phyloP scores from a whole-genome alignment of 2,329 filamentous ascomycete species.

The Fragosphaeria purpurea region DNA sequence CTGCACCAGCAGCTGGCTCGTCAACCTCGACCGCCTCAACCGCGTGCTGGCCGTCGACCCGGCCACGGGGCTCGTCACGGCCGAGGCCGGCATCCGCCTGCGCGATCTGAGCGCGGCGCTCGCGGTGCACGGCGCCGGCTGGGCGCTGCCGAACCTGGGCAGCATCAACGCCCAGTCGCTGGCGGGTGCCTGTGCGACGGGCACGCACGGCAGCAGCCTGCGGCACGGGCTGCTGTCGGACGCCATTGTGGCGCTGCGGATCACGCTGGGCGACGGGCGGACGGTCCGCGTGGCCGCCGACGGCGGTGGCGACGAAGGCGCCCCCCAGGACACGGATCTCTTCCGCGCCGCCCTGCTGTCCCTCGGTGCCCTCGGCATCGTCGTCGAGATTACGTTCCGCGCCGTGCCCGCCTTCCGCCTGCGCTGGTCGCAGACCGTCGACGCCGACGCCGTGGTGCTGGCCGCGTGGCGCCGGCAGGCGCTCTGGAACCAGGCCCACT shows the following conservation, averaged over 20 bases:
- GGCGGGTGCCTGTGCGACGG: slow-evolving; percentile 84
- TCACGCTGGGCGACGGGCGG: slow-evolving; percentile 73
- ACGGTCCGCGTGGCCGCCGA: slow-evolving; percentile 55
- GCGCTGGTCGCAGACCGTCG: slow-evolving; percentile 73
- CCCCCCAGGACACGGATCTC: slow-evolving; percentile 48
- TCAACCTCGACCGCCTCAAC: slow-evolving; percentile 82
- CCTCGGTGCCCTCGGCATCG: slow-evolving; percentile 80
- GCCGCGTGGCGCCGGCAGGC: slow-evolving; percentile 49
- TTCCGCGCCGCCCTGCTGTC: slow-evolving; percentile 84
- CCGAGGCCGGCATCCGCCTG: slow-evolving; percentile 83
- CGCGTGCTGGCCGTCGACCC: slow-evolving; percentile 59
- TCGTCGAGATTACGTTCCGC: slow-evolving; percentile 79
- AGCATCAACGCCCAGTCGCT: slow-evolving; percentile 94
- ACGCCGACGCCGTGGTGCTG: slow-evolving; percentile 59
- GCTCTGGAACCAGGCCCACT: slow-evolving; percentile 79
- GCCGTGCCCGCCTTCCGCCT: slow-evolving; percentile 76
- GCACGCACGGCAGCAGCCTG: slow-evolving; percentile 83
- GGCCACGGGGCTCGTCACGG: slow-evolving; percentile 54
- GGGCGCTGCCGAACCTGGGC: slow-evolving; percentile 84
- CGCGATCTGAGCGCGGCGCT: slow-evolving; percentile 63
- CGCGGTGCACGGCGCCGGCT: slow-evolving; percentile 59
- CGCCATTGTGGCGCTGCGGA: slow-evolving; percentile 60
- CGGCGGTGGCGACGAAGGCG: slow-evolving; percentile 43
- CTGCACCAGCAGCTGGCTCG: slow-evolving; percentile 85
- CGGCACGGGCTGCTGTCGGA: slow-evolving; percentile 77